Conservation (phyloP, 83 land plant genomes). For the Picea abies region DNA sequence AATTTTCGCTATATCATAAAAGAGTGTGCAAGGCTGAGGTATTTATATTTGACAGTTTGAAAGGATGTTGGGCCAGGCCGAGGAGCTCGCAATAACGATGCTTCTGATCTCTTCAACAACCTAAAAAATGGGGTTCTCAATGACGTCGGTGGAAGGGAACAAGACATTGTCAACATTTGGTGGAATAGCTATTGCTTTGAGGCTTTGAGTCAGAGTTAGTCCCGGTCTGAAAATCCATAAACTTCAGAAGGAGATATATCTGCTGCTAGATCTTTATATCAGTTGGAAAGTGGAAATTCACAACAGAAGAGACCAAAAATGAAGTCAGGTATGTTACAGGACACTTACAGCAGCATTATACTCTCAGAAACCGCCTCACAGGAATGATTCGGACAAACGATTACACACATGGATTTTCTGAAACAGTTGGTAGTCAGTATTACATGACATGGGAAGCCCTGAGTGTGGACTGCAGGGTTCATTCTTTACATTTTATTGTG, state of each 20-base stretch:
- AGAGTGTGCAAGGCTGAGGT: too few species aligned
- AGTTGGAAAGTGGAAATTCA: constrained; percentile 17
- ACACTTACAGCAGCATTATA: neutral
- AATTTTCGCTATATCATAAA: too few species aligned
- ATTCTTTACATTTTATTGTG: too few species aligned
- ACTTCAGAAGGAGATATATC: constrained; percentile 21
- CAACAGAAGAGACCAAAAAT: constrained; percentile 34
- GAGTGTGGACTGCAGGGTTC: too few species aligned
- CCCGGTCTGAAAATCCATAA: constrained; percentile 5
- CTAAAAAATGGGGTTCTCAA: constrained; percentile 26
- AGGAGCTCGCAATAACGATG: too few species aligned
- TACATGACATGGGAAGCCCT: too few species aligned
- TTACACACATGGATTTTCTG: too few species aligned
- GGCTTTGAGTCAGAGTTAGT: neutral
- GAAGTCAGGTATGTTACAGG: constrained; percentile 37
- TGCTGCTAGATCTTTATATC: constrained; percentile 10
- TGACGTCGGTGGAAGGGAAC: constrained; percentile 8
- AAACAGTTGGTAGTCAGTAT: too few species aligned
- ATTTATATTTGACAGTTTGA: too few species aligned
- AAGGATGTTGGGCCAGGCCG: too few species aligned
- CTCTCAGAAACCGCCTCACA: neutral
- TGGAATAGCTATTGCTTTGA: neutral
- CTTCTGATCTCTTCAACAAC: constrained; percentile 38
- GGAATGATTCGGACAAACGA: neutral
- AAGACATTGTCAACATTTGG: constrained; percentile 14